phyloP scores from a whole-genome alignment of 202 grass and related monocot species.

The Schoenoplectus triqueter region DNA sequence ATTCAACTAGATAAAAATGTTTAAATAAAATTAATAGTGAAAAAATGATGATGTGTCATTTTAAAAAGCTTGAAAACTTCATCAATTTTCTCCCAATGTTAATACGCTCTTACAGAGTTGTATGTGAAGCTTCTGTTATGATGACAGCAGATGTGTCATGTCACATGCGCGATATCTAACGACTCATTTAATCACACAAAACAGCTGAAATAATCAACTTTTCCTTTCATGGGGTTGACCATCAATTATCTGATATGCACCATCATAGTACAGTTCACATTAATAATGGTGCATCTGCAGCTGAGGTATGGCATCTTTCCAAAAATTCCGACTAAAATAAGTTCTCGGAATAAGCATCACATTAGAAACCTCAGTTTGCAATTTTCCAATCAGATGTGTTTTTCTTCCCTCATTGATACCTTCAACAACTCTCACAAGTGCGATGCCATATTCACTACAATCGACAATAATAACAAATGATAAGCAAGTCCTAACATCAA shows the following conservation, averaged over 20 bases:
- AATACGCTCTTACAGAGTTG: neutral
- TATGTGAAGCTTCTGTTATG: neutral
- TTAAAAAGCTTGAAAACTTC: no score
- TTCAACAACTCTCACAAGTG: conserved; percentile 43
- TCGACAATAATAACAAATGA: no score
- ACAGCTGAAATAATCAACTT: neutral
- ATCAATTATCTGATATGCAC: neutral
- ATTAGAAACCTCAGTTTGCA: conserved; percentile 44
- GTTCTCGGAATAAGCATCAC: conserved; percentile 56
- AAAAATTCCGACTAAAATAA: conserved; percentile 55
- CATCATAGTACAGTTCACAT: no score
- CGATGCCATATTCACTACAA: no score
- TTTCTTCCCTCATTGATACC: conserved; percentile 60
- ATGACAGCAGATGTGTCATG: neutral
- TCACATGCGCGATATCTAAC: neutral
- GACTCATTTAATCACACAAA: neutral
- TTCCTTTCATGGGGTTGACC: neutral
- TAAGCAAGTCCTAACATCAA: no score
- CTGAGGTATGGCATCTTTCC: conserved; percentile 8
- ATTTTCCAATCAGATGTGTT: conserved; percentile 48
- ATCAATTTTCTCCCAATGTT: neutral
- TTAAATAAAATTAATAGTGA: no score
- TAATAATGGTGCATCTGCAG: neutral
- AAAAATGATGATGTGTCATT: no score
- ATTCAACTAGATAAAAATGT: no score